These are phyloP conservation scores for Debaryomyces hansenii DNA, from an alignment of 805 yeast species.

Conservation along the genomic window DNA sequence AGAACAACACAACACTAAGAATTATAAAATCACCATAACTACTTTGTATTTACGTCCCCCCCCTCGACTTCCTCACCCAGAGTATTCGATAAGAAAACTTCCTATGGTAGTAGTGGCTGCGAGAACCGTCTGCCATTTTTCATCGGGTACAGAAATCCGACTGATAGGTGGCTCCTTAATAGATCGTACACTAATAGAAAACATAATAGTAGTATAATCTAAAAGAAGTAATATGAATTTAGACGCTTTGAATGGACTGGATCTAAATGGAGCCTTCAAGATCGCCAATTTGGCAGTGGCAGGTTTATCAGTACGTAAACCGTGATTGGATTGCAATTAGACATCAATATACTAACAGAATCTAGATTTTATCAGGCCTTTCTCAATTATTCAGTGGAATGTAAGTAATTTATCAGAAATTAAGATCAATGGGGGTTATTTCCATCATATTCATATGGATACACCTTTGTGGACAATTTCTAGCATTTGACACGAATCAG, in stretches of 20 bases:
- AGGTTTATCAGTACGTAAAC: conserved; percentile 48
- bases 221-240: conserved; percentile 35
- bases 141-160: background rate
- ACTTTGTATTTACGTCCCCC: too few relatives aligned
- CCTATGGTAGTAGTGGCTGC: background rate
- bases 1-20: too few relatives aligned
- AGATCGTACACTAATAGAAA: too few relatives aligned
- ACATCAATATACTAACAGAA: conserved; percentile 4
- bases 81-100: too few relatives aligned
- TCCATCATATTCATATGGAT: background rate
- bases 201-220: background rate
- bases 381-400: conserved; percentile 52
- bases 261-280: conserved; percentile 47
- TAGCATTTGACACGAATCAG: background rate
- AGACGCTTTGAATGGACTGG: conserved; percentile 43
- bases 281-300: conserved; percentile 58
- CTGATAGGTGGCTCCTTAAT: too few relatives aligned
- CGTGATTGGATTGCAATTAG: background rate
- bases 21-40: too few relatives aligned
- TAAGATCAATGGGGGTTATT: background rate
- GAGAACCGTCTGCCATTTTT: background rate
- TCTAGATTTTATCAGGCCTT: conserved; percentile 46
- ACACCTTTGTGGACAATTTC: too few relatives aligned
- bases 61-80: too few relatives aligned
- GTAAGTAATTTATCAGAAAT: conserved; percentile 26